These are phyloP conservation scores for Draba incana DNA, from an alignment of 345 rosid species.

Conservation along the genomic window DNA sequence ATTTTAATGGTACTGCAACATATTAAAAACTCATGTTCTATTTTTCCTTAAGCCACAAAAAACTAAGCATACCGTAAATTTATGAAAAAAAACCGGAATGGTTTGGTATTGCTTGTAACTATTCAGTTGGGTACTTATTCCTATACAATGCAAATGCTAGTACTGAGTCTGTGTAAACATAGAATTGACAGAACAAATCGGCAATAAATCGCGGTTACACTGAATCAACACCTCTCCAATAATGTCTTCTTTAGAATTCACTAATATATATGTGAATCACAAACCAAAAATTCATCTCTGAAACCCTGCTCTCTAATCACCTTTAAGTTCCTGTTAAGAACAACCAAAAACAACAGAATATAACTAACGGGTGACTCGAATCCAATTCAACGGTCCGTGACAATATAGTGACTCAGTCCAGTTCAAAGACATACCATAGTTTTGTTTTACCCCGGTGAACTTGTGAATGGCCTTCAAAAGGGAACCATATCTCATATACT, in stretches of 20 bases:
- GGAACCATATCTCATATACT: slow-evolving; percentile 66
- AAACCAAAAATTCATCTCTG: slow-evolving; percentile 26
- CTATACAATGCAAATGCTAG: slow-evolving; percentile 24
- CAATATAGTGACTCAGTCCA: slow-evolving; percentile 2
- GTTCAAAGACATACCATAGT: slow-evolving; percentile 63
- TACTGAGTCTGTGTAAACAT: slow-evolving; percentile 10
- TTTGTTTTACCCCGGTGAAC: slow-evolving; percentile 76
- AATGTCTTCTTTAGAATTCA: slow-evolving; percentile 16
- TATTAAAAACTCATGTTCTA: neutral
- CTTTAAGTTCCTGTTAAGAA: slow-evolving; percentile 38
- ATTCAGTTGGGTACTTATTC: slow-evolving; percentile 29
- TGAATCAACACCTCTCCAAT: neutral
- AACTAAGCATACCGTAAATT: neutral
- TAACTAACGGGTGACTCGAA: neutral
- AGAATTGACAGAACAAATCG: slow-evolving; percentile 12
- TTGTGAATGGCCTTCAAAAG: slow-evolving; percentile 73
- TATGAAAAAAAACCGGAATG: neutral
- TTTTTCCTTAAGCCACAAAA: neutral
- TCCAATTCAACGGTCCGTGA: too few species aligned
- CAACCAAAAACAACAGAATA: slow-evolving; percentile 1
- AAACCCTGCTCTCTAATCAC: slow-evolving; percentile 21
- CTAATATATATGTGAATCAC: slow-evolving; percentile 1
- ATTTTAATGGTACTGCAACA: neutral
- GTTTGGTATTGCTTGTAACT: slow-evolving; percentile 9
- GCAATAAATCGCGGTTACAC: neutral